Evolutionary conservation across 75 land plant genomes (phyloP), one percentile per base, ranked within the genome.

Genomic region (Isoetes taiwanensis): DNA sequence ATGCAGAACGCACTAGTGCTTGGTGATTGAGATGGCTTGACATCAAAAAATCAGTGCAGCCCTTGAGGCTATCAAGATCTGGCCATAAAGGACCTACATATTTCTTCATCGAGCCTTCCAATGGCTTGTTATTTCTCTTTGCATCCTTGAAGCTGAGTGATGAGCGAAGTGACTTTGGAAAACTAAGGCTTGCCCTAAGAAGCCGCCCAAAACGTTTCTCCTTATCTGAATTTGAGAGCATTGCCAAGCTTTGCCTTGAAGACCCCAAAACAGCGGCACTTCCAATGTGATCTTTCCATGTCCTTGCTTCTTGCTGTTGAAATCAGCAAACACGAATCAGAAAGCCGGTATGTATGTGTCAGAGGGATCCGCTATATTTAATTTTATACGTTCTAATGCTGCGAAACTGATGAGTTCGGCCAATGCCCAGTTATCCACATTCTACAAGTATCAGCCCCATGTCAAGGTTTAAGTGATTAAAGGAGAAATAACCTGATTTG

Each of bases 1-100:
- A 39, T 20, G 42, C 57, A 32, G 76, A 65, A 50, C 50, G 59
- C 59, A 56, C 72, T 14, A 73, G 32, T 11, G 62, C 76, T 43
- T 50, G 65, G 20, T 52, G 33, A 32, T 73, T 62, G 23, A 43
- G 41, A 43, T 39, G 40, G 30, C 61, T 68, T 52, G 76, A 73
- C 52, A 33, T 61, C 52, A 73, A 31, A 56, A 68, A 73, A 21
- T 67, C 60, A 8, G 72, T 68, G 38, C 76, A 73, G 31, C 70
- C 76, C 41, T 68, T 58, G 14, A 67, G 62, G 2, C 66, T 68
- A 6, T 73, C 72, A 24, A 73, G 41, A 9, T 67, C 71, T 21
- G 64, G 64, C 71, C 66, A 67, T 12, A 65, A 64, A n/a, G 75
- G 59, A 39, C 27, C 28, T 21, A 8, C 53, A 2, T 2, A 9